Evolutionary conservation across 163 green algal genomes (phyloP).

Genomic region (Scenedesmus sp.): DNA sequence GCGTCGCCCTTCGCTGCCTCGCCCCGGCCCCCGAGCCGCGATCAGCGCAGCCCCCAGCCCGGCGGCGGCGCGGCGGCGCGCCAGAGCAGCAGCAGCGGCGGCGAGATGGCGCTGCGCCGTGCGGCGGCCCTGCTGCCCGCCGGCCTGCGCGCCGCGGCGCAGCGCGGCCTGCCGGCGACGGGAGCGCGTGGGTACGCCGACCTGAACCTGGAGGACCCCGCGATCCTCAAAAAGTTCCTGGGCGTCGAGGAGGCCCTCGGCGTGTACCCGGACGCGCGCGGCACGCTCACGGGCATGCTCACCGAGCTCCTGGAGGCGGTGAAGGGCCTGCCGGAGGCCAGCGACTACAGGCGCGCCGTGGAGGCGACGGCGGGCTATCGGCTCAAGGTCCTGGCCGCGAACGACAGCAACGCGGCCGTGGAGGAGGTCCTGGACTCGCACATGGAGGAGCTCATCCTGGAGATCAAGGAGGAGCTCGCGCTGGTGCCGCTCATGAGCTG

Average conservation of each 20-base stretch:
- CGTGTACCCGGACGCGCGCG: conserved; percentile 49
- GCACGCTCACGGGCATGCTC: conserved; percentile 52
- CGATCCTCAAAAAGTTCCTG: conserved; percentile 69
- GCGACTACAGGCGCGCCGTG: conserved; percentile 59
- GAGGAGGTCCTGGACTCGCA: conserved; percentile 70
- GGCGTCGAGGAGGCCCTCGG: conserved; percentile 61
- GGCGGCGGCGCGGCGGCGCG: neutral
- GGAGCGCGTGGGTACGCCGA: conserved; percentile 10
- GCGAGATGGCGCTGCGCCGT: conserved; percentile 24
- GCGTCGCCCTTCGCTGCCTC: too few relatives aligned
- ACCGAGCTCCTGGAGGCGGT: conserved; percentile 48
- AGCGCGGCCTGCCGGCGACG: neutral
- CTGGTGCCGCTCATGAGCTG: conserved; percentile 56
- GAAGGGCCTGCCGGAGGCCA: conserved; percentile 45
- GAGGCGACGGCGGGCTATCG: conserved; percentile 59
- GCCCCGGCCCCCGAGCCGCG: neutral
- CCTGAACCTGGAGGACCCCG: conserved; percentile 58
- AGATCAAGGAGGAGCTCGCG: conserved; percentile 59
- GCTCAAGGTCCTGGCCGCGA: conserved; percentile 61
- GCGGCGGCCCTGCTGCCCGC: conserved; percentile 28
- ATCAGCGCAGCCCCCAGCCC: neutral
- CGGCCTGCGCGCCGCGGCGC: conserved; percentile 14
- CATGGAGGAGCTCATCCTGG: conserved; percentile 67
- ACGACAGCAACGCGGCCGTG: conserved; percentile 57
- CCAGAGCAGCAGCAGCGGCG: neutral